Percentiles rank a stretch among this genome's conserved stretches.
These are phyloP conservation scores for Friedmanniomyces endolithicus DNA, from an alignment of 495 filamentous ascomycete species.

Conservation along the genomic window DNA sequence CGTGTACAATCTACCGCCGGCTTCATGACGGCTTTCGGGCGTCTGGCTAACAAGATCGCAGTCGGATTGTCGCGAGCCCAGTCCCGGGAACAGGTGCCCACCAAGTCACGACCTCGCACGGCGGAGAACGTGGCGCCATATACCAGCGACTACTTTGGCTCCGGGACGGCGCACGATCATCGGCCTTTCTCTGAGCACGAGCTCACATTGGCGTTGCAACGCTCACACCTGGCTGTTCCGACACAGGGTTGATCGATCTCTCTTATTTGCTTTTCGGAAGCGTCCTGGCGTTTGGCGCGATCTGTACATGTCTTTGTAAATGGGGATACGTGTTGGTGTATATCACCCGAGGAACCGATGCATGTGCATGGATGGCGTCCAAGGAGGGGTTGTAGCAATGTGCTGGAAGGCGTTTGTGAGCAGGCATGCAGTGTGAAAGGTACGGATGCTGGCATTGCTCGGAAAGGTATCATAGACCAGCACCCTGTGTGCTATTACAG, in stretches of 20 bases:
- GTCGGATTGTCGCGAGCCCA: constrained; percentile 19
- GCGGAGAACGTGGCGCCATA: constrained; percentile 7
- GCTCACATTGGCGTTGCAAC: constrained; percentile 25
- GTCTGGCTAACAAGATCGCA: background rate
- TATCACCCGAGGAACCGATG: background rate
- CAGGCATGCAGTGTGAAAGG: background rate
- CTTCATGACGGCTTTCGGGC: background rate
- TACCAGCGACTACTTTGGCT: background rate
- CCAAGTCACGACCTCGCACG: constrained; percentile 12
- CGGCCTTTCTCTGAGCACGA: constrained; percentile 25
- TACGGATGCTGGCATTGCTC: background rate
- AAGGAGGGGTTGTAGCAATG: no score
- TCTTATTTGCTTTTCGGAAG: background rate
- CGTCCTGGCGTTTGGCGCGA: background rate
- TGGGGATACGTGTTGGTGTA: background rate
- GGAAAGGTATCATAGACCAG: background rate
- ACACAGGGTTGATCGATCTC: background rate
- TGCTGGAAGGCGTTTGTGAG: background rate
- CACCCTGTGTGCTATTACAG: background rate
- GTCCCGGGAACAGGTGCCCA: constrained; percentile 1
- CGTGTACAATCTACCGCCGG: background rate
- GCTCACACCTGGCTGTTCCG: constrained; percentile 24
- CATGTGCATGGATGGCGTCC: background rate
- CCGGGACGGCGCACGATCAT: constrained; percentile 16
- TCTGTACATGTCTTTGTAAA: background rate